Percentiles rank a stretch among this genome's conserved stretches.
phyloP scores from a whole-genome alignment of 2,329 filamentous ascomycete genomes.

The Mariannaea elegans region DNA sequence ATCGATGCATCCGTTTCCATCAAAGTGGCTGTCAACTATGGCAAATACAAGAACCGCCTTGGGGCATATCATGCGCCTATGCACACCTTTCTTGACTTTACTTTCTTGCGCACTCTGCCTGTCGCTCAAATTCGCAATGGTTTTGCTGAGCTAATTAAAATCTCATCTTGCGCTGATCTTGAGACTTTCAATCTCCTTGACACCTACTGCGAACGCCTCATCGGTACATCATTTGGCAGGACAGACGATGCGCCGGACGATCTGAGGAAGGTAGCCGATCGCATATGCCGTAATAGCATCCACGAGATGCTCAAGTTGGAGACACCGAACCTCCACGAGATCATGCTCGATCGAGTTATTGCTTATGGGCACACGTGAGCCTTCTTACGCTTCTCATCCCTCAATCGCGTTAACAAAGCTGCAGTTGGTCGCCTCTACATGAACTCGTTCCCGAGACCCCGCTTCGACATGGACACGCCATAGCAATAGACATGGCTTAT shows the following conservation, averaged over 20 bases:
- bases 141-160: constrained; percentile 80
- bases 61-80: constrained; percentile 77
- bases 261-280: constrained; percentile 68
- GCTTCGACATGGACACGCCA: constrained; percentile 76
- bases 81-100: constrained; percentile 78
- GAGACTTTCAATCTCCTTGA: constrained; percentile 74
- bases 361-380: constrained; percentile 75
- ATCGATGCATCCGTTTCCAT: constrained; percentile 81
- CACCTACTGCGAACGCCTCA: constrained; percentile 74
- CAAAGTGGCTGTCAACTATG: constrained; percentile 82
- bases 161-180: constrained; percentile 74
- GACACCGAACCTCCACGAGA: constrained; percentile 77
- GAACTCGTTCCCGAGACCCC: constrained; percentile 75
- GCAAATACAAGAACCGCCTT: constrained; percentile 78
- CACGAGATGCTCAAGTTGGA: constrained; percentile 78
- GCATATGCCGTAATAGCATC: constrained; percentile 75
- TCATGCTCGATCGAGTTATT: constrained; percentile 76
- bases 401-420: not conserved
- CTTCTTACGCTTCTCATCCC: fast-evolving
- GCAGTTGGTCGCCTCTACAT: constrained; percentile 74
- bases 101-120: constrained; percentile 74
- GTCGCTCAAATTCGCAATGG: constrained; percentile 76
- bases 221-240: constrained; percentile 71
- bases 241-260: constrained; percentile 63
- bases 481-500: constrained; percentile 81